phyloP scores from a whole-genome alignment of 192 early-diverging fungal species.

The Physocladia obscura region DNA sequence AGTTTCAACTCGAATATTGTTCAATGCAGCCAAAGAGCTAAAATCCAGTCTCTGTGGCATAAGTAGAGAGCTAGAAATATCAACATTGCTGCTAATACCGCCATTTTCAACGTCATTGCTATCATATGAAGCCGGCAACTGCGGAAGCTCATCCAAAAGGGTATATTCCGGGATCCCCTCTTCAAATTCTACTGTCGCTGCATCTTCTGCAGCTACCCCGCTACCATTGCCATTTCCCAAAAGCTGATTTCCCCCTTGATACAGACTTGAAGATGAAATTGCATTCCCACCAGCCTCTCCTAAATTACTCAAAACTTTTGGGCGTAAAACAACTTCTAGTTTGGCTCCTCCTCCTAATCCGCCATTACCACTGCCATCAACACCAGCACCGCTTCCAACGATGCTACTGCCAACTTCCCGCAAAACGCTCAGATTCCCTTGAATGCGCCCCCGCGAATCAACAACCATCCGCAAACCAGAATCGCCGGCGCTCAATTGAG shows the following conservation, averaged over 20 bases:
- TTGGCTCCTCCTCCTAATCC: too few species aligned
- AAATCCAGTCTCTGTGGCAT: too few species aligned
- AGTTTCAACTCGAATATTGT: too few species aligned
- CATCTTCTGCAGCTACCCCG: background rate
- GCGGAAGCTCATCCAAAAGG: too few species aligned
- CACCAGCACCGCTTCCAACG: background rate
- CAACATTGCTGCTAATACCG: too few species aligned
- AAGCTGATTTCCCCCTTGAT: background rate
- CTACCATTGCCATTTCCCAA: background rate
- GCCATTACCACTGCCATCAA: too few species aligned
- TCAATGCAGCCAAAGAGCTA: too few species aligned
- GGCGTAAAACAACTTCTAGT: background rate
- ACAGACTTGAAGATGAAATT: background rate
- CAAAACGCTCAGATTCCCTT: background rate
- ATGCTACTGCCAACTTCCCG: background rate
- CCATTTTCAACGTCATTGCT: too few species aligned
- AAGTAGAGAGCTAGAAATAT: too few species aligned
- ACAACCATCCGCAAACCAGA: background rate
- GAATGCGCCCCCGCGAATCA: background rate
- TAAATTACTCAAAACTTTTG: conserved; percentile 12
- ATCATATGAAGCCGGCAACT: too few species aligned
- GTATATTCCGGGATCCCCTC: background rate
- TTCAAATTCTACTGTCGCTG: background rate
- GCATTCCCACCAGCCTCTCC: background rate
- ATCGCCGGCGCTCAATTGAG: conserved; percentile 1